A percentile compares a stretch with the other conserved stretches of the same genome.
These are phyloP conservation scores for Lactuca sativa DNA, from an alignment of 129 eudicot species.

Conservation along the genomic window DNA sequence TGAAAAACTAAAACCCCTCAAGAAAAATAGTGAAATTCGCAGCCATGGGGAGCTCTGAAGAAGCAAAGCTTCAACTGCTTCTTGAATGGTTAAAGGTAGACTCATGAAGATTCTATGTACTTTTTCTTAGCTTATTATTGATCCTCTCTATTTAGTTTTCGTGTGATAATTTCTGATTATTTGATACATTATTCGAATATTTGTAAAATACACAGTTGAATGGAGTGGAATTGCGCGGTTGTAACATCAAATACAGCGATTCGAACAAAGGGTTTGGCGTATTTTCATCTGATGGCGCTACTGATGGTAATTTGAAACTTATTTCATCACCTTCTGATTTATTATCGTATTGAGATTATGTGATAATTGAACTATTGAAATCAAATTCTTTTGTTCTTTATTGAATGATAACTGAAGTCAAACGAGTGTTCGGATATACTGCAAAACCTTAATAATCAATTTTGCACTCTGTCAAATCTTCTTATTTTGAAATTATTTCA, in stretches of 20 bases:
- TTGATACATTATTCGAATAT: conserved; percentile 11
- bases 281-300: conserved; percentile 46
- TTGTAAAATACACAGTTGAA: conserved; percentile 52
- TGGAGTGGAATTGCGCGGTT: conserved; percentile 81
- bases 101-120: conserved; percentile 5
- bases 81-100: conserved; percentile 90
- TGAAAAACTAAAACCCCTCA: conserved; percentile 20
- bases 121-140: background rate
- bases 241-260: conserved; percentile 73
- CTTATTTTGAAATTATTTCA: conserved; percentile 25
- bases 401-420: background rate
- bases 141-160: background rate
- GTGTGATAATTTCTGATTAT: conserved; percentile 6
- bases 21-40: conserved; percentile 8
- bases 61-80: conserved; percentile 64
- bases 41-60: conserved; percentile 65
- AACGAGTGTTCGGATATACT: background rate
- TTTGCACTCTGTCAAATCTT: background rate
- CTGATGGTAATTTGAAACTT: conserved; percentile 52
- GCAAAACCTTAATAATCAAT: background rate
- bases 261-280: conserved; percentile 80
- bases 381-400: background rate
- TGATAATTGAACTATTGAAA: conserved; percentile 5
- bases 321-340: background rate
- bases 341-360: background rate